Conservation (phyloP, 2,329 filamentous ascomycete genomes). For the Colletotrichum gloeosporioides region DNA sequence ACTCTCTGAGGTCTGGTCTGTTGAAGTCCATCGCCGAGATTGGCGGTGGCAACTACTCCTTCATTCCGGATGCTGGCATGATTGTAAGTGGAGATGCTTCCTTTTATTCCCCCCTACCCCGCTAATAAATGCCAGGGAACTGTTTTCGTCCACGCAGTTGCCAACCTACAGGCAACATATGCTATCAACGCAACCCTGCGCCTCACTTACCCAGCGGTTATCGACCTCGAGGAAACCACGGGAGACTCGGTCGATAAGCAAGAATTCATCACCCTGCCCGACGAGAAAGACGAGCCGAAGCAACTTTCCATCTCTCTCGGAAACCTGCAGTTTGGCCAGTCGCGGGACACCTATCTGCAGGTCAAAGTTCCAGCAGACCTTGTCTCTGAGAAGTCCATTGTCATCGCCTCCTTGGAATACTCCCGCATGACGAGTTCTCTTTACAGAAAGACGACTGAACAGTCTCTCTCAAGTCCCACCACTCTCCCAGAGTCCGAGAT, state of each 20-base stretch:
- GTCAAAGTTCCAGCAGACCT: constrained; percentile 28
- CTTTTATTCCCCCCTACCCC: rapidly evolving
- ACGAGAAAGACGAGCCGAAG: constrained; percentile 5
- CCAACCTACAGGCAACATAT: constrained; percentile 65
- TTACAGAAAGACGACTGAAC: not conserved
- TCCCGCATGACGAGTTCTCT: constrained; percentile 24
- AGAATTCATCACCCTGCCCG: constrained; percentile 23
- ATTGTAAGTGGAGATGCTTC: constrained; percentile 40
- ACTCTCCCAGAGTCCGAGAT: constrained; percentile 37
- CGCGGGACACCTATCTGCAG: constrained; percentile 59
- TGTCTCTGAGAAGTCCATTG: not conserved
- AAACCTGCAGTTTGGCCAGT: constrained; percentile 66
- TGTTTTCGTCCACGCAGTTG: constrained; percentile 66
- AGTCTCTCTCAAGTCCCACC: constrained; percentile 25
- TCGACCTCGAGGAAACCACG: constrained; percentile 44
- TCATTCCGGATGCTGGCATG: constrained; percentile 68
- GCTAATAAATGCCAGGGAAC: constrained; percentile 46
- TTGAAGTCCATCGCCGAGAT: constrained; percentile 66
- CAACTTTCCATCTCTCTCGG: constrained; percentile 48
- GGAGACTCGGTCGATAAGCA: constrained; percentile 44
- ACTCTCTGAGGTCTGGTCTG: constrained; percentile 53
- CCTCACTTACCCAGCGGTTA: constrained; percentile 40
- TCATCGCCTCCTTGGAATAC: constrained; percentile 23
- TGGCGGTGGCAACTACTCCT: constrained; percentile 62
- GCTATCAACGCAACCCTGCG: constrained; percentile 51